phyloP scores from a whole-genome alignment of 169 alveolate species.

The Cryptosporidium parvum region DNA sequence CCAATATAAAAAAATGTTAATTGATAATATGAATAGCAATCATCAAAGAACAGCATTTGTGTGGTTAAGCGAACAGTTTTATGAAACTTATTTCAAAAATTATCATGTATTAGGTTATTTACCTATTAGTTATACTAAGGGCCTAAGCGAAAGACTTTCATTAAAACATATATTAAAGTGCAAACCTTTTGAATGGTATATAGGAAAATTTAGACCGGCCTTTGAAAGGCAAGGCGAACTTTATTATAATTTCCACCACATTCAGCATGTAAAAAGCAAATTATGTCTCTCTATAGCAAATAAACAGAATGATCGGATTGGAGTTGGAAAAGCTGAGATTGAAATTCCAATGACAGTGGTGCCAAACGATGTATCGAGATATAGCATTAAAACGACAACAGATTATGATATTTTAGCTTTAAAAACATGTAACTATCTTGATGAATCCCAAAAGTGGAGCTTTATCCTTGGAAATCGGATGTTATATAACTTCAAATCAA shows the following conservation, averaged over 20 bases:
- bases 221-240: conserved; percentile 72
- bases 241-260: conserved; percentile 42
- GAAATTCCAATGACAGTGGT: conserved; percentile 66
- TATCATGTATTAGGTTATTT: conserved; percentile 36
- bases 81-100: conserved; percentile 59
- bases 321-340: background rate
- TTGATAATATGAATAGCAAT: conserved; percentile 48
- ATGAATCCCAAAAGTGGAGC: conserved; percentile 57
- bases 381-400: conserved; percentile 16
- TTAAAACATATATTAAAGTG: conserved; percentile 70
- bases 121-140: background rate
- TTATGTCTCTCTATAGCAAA: conserved; percentile 25
- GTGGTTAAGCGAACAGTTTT: conserved; percentile 57
- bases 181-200: conserved; percentile 78
- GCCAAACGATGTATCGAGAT: conserved; percentile 56
- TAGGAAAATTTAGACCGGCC: conserved; percentile 77
- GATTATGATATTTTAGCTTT: conserved; percentile 36
- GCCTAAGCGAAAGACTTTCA: conserved; percentile 68
- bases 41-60: conserved; percentile 65
- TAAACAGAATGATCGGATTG: background rate
- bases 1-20: conserved; percentile 53
- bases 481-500: conserved; percentile 29
- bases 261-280: conserved; percentile 62
- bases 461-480: conserved; percentile 67
- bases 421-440: conserved; percentile 20